Percentiles rank a stretch among this genome's conserved stretches.
These are phyloP conservation scores for Aspergillus ostianus DNA, from an alignment of 495 filamentous ascomycete genomes.

Conservation along the genomic window DNA sequence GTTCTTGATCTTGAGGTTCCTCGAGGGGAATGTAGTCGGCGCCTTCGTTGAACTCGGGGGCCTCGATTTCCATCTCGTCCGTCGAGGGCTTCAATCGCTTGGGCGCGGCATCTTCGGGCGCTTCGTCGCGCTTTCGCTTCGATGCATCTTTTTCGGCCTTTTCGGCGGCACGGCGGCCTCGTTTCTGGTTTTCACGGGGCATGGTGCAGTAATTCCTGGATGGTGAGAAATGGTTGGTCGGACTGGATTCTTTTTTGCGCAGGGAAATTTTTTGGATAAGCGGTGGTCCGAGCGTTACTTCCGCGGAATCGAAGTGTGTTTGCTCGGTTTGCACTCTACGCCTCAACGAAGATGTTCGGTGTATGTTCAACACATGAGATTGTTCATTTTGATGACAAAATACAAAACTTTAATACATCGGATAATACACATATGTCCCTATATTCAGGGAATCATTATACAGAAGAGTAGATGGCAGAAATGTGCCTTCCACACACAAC, in stretches of 20 bases:
- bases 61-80: constrained; percentile 16
- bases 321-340: constrained; percentile 29
- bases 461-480: constrained; percentile 70
- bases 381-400: constrained; percentile 2
- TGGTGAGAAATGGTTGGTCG: not conserved
- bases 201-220: constrained; percentile 25
- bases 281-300: constrained; percentile 41
- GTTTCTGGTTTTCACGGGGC: constrained; percentile 62
- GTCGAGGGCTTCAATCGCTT: constrained; percentile 41
- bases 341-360: not conserved
- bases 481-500: constrained; percentile 84
- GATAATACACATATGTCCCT: constrained; percentile 5
- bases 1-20: constrained; percentile 16
- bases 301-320: constrained; percentile 31
- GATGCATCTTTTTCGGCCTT: constrained; percentile 43
- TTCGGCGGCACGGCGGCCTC: constrained; percentile 63
- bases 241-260: constrained; percentile 16
- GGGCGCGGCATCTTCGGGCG: constrained; percentile 33
- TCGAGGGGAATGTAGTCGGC: constrained; percentile 42
- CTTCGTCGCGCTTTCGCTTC: constrained; percentile 45
- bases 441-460: constrained; percentile 16
- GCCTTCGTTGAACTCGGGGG: constrained; percentile 23
- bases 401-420: not conserved
- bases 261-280: constrained; percentile 43
- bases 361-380: constrained; percentile 1